Conservation (phyloP, 225 moss, liverwort and hornwort species). For the Takakia lepidozioides region DNA sequence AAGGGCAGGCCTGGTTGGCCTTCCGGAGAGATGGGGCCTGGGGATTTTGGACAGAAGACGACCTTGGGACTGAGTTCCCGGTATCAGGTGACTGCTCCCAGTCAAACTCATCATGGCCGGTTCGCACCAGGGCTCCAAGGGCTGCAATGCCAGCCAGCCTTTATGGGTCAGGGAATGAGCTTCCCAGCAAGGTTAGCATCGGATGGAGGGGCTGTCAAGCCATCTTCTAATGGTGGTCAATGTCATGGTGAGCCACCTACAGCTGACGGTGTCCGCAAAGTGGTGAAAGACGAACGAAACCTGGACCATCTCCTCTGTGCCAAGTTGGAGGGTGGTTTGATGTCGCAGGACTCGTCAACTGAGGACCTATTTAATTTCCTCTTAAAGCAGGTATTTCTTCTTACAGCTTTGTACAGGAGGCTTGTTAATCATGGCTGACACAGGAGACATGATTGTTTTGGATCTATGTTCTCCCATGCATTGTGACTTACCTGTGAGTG, state of each 20-base stretch:
- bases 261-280: slow-evolving; percentile 4
- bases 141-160: slow-evolving; percentile 14
- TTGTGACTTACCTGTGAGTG: neutral
- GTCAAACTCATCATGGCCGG: slow-evolving; percentile 35
- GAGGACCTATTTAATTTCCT: slow-evolving; percentile 5
- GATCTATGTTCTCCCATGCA: too few relatives aligned
- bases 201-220: slow-evolving; percentile 53
- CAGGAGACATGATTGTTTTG: neutral
- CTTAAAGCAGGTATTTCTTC: slow-evolving; percentile 6
- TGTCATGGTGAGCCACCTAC: slow-evolving; percentile 4
- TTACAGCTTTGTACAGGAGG: neutral
- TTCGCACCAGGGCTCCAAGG: slow-evolving; percentile 19
- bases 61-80: slow-evolving; percentile 30
- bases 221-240: slow-evolving; percentile 12
- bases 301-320: neutral
- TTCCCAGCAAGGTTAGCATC: slow-evolving; percentile 43
- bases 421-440: neutral
- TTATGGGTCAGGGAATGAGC: slow-evolving; percentile 24
- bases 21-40: slow-evolving; percentile 44
- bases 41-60: slow-evolving; percentile 37
- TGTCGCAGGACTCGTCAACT: neutral
- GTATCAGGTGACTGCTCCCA: slow-evolving; percentile 21
- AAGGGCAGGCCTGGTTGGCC: slow-evolving; percentile 30
- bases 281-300: slow-evolving; percentile 3
- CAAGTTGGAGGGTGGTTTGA: slow-evolving; percentile 10